Evolutionary conservation across 345 rosid genomes (phyloP).

Genomic region (Syzygium aqueum): DNA sequence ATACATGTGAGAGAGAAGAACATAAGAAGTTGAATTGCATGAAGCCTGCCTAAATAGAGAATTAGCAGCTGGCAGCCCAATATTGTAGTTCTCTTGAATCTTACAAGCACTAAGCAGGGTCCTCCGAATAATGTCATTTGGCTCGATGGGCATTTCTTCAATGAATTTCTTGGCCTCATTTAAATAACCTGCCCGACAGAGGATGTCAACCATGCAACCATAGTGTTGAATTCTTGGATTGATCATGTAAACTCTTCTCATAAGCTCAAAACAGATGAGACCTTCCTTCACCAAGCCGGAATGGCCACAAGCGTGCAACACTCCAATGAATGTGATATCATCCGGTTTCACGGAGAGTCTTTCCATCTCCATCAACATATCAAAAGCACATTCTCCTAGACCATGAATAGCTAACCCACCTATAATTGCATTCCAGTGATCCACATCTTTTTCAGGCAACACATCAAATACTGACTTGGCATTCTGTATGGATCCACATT

Average conservation of each 20-base stretch:
- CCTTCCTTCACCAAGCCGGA: conserved; percentile 45
- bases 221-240: conserved; percentile 39
- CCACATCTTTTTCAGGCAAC: conserved; percentile 19
- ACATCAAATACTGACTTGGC: conserved; percentile 24
- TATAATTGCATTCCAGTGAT: conserved; percentile 48
- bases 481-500: conserved; percentile 33
- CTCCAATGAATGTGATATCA: conserved; percentile 30
- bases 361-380: conserved; percentile 28
- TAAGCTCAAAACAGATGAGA: conserved; percentile 31
- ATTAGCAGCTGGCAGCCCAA: conserved; percentile 21
- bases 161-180: conserved; percentile 26
- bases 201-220: conserved; percentile 45
- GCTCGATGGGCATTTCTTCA: conserved; percentile 31
- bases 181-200: conserved; percentile 34
- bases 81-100: conserved; percentile 11
- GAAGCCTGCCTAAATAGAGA: conserved; percentile 17
- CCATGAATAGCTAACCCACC: conserved; percentile 43
- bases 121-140: conserved; percentile 35
- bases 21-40: conserved; percentile 19
- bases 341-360: conserved; percentile 21
- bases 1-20: conserved; percentile 33
- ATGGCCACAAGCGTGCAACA: conserved; percentile 33
- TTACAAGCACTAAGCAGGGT: conserved; percentile 31
- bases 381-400: conserved; percentile 29
- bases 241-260: conserved; percentile 33